Percentiles rank a stretch among this genome's conserved stretches.
Evolutionary conservation across 1,139 yeast species (phyloP).

Genomic region (Candida gigantensis): DNA sequence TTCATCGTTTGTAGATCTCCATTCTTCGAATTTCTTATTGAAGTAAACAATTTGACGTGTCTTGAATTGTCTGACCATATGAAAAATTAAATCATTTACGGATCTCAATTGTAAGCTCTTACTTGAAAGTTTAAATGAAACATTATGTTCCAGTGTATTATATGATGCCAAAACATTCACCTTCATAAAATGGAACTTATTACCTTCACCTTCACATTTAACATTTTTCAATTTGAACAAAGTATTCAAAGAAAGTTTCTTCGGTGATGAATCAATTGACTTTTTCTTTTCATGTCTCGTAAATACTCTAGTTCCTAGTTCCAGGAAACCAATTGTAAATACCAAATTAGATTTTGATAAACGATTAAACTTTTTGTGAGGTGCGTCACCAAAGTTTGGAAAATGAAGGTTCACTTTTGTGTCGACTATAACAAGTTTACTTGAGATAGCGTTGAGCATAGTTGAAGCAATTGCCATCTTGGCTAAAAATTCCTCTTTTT

Average conservation of each 20-base stretch:
- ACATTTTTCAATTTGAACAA: slow-evolving; percentile 35
- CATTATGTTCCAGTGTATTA: slow-evolving; percentile 22
- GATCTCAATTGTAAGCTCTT: slow-evolving; percentile 35
- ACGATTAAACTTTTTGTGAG: slow-evolving; percentile 27
- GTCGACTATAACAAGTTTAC: slow-evolving; percentile 36
- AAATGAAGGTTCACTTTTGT: slow-evolving; percentile 30
- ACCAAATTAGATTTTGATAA: slow-evolving; percentile 30
- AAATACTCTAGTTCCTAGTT: slow-evolving; percentile 29
- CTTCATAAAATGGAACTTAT: slow-evolving; percentile 30
- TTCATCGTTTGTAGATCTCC: slow-evolving; percentile 9
- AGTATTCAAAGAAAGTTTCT: slow-evolving; percentile 17
- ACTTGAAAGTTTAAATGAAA: slow-evolving; percentile 27
- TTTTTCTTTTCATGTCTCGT: slow-evolving; percentile 22
- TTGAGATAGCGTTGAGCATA: slow-evolving; percentile 23
- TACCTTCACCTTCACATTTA: slow-evolving; percentile 34
- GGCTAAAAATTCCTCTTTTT: slow-evolving; percentile 10
- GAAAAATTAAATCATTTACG: slow-evolving; percentile 41
- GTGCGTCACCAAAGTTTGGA: slow-evolving; percentile 26
- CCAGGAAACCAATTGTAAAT: slow-evolving; percentile 25
- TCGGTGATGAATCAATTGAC: too few relatives aligned
- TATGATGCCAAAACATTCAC: slow-evolving; percentile 30
- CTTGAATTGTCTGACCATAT: slow-evolving; percentile 35
- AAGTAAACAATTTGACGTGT: slow-evolving; percentile 28
- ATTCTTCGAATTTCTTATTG: slow-evolving; percentile 27
- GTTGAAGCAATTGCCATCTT: slow-evolving; percentile 12